Evolutionary conservation across 140 eudicot species (phyloP).

Genomic region (Ambrosia hybrid): DNA sequence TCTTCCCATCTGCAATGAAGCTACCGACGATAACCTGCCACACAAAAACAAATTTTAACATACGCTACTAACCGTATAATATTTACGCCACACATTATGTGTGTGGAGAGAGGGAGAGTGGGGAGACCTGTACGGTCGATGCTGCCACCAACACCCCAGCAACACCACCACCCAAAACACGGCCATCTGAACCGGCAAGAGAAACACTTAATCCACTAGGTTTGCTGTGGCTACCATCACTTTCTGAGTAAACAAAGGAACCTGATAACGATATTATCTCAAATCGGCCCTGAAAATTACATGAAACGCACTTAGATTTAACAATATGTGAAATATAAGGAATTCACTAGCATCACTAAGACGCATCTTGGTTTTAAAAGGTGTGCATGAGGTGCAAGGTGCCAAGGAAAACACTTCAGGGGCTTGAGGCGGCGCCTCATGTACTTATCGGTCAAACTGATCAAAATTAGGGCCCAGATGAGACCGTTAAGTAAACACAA

Average conservation of each 20-base stretch:
- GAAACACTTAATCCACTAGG: constrained; percentile 83
- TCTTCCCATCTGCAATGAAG: constrained; percentile 76
- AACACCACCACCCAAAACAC: constrained; percentile 95
- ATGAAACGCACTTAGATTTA: not conserved
- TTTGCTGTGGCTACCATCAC: constrained; percentile 39
- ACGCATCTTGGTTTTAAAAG: no score
- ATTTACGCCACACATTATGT: not conserved
- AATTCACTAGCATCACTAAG: no score
- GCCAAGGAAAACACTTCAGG: no score
- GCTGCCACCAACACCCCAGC: constrained; percentile 89
- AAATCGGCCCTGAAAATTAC: constrained; percentile 77
- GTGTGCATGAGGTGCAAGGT: no score
- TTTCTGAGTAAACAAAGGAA: constrained; percentile 64
- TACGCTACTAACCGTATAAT: not conserved
- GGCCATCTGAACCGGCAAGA: constrained; percentile 90
- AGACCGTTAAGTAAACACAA: no score
- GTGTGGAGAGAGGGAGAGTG: not conserved
- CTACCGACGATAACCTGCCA: constrained; percentile 93
- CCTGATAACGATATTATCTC: constrained; percentile 84
- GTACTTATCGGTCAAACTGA: no score
- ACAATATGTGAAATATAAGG: no score
- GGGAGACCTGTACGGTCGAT: constrained; percentile 78
- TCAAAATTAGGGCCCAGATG: no score
- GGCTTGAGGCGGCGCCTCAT: no score
- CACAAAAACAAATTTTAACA: constrained; percentile 2